Base-by-base conservation (phyloP, 78 protist species). In the slime mould (Dictyostelium discoideum) region DNA sequence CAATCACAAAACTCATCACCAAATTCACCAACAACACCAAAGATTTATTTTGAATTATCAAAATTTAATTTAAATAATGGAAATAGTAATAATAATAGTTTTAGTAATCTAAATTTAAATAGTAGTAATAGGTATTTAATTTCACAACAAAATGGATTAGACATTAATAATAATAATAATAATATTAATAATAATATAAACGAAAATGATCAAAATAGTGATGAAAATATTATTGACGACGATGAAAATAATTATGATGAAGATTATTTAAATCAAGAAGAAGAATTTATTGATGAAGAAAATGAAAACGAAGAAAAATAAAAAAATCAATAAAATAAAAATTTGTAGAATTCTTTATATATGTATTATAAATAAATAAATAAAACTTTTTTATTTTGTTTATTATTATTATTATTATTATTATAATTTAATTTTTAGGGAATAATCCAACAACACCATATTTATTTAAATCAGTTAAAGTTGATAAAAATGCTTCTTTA, bases 371-470 rank as follows among this genome's bases (percentile, higher is more conserved):
- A 72, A 72, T 20, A n/a, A 72, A 72, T 20, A 72, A 26, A 3
- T 24, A 5, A 24, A 67, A 20, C 5, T 22, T 1, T 22, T 63
- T 67, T 67, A n/a, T n/a, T n/a, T n/a, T n/a, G n/a, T n/a, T n/a
- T n/a, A n/a, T n/a, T n/a, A n/a, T n/a, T n/a, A n/a, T n/a, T n/a
- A n/a, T n/a, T n/a, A n/a, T 9, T 67, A 9, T 73, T 32, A 24
- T 73, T 73, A 26, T 26, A 32, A n/a, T 32, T 73, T 73, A 73
- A 73, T n/a, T 22, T 10, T 65, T 54, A 16, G 86, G 94, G 20
- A 89, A 81, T 18, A 89, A 65, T 11, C 87, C 86, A 16, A 89
- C 44, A 16, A 84, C 82, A 46, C 94, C 94, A 63, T 46, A 89
- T 46, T 81, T 67, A 89, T 78, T 80, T 46, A 89, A 44, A 26